A percentile compares a stretch with the other conserved stretches of the same genome.
phyloP scores from a whole-genome alignment of 257 asterid species.

The Thymus quinquecostatus region DNA sequence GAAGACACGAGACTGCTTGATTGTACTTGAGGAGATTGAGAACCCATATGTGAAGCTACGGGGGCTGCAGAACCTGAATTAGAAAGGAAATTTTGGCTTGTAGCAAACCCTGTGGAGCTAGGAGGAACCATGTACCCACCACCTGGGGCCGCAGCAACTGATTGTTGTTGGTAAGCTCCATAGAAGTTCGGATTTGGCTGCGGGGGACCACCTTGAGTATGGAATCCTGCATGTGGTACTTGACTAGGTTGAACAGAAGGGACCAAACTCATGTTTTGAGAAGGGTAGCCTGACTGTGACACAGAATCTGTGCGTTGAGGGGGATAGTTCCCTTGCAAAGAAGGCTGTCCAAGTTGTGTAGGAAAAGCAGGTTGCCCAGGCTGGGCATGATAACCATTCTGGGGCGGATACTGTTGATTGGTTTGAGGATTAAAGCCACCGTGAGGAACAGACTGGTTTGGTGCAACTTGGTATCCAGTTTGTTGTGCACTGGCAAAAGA shows the following conservation, averaged over 20 bases:
- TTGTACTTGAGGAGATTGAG: conserved; percentile 49
- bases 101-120: conserved; percentile 46
- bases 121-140: conserved; percentile 51
- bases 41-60: conserved; percentile 45
- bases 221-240: conserved; percentile 51
- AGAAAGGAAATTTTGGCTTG: conserved; percentile 49
- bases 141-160: conserved; percentile 43
- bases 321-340: conserved; percentile 45
- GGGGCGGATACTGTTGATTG: conserved; percentile 47
- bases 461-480: conserved; percentile 43
- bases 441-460: conserved; percentile 40
- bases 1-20: conserved; percentile 39
- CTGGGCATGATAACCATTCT: conserved; percentile 45
- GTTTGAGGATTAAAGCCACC: conserved; percentile 47
- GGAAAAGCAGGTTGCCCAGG: conserved; percentile 48
- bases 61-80: conserved; percentile 48
- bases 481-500: conserved; percentile 45
- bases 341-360: conserved; percentile 58
- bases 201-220: conserved; percentile 49
- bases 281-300: conserved; percentile 39
- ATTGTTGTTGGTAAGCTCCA: conserved; percentile 52
- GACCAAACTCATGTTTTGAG: conserved; percentile 45
- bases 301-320: conserved; percentile 41
- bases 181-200: conserved; percentile 53
- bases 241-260: conserved; percentile 50